Base-by-base conservation (phyloP, 2,329 filamentous ascomycete genomes). In the Daldinia sp. region DNA sequence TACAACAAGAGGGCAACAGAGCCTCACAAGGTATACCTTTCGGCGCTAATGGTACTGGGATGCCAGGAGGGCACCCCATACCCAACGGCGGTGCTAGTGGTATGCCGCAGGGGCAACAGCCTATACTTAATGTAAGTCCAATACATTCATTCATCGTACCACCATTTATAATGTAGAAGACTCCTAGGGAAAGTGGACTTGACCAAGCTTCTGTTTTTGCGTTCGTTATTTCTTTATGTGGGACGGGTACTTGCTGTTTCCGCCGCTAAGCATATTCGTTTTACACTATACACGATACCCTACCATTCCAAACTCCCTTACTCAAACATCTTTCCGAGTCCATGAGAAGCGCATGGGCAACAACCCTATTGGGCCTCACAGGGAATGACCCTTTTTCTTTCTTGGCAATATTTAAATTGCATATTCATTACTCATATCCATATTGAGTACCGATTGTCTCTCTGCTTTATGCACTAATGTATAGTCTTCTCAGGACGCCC, bases 21-120 rank as follows among this genome's bases (percentile, higher is more conserved):
- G 85, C 78, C 66, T 84, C 90, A 76, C 92, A 93, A 77, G 89
- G 90, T 54, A 82, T 85, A 59, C 84, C 86, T n/a, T 88, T 88
- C 70, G 81, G 85, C 79, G 67, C 83, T 80, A 74, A 86, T 86
- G 35, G 85, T 83, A 56, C 84, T 87, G 79, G 78, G 84, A 69
- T 86, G 81, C 75, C 79, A 72, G 73, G 78, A 68, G 76, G 78
- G 70, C 71, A 78, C 56, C 69, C 46, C 7, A 76, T 79, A 42
- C 75, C 80, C 81, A 76, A 86, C 30, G 78, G 77, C 23, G 76
- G 85, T 67, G 83, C 88, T 41, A 85, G 87, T 68, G 86, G 86
- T 15, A 85, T 93, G 77, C 87, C 89, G 12, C 92, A 94, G 80
- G 92, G 92, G 41, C 93, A 95, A 79, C 93, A 96, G 78, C 93